Percentiles rank a stretch among this genome's conserved stretches.
Evolutionary conservation across 106 monocot genomes (phyloP).

Genomic region (Platanthera guangdongensis): DNA sequence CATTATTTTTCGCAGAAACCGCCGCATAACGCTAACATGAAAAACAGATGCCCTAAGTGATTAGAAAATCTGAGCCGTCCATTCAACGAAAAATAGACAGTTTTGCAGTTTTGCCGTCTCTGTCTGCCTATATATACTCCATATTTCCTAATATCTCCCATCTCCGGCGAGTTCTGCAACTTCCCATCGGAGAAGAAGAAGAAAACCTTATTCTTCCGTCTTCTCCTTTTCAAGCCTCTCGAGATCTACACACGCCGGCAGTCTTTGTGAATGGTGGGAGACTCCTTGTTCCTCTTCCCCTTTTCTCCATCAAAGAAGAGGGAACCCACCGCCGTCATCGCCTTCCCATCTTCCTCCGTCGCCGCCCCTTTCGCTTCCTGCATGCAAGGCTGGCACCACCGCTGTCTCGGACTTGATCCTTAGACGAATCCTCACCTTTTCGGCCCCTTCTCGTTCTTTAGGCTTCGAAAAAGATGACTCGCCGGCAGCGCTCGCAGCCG

Average conservation of each 20-base stretch:
- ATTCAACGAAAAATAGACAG: too few species aligned
- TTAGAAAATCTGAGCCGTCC: too few species aligned
- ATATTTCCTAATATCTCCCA: too few species aligned
- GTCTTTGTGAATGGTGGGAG: conserved; percentile 9
- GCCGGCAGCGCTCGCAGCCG: neutral
- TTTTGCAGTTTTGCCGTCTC: too few species aligned
- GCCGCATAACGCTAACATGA: too few species aligned
- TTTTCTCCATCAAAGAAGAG: conserved; percentile 4
- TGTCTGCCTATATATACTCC: too few species aligned
- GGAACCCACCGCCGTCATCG: neutral
- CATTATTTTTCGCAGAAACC: too few species aligned
- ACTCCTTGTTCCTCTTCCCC: conserved; percentile 1
- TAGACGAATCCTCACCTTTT: neutral
- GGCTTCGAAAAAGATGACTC: neutral
- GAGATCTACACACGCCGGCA: neutral
- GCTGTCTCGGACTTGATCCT: conserved; percentile 7
- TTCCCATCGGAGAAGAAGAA: neutral
- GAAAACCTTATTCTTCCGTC: neutral
- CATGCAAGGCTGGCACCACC: conserved; percentile 10
- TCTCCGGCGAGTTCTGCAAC: too few species aligned
- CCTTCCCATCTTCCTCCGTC: neutral
- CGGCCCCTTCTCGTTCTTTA: neutral
- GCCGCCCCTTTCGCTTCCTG: conserved; percentile 8
- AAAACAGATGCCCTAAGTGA: too few species aligned
- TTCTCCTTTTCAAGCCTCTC: neutral